phyloP scores from a whole-genome alignment of 2,329 filamentous ascomycete genomes.

The Aspergillus puulaauensis region DNA sequence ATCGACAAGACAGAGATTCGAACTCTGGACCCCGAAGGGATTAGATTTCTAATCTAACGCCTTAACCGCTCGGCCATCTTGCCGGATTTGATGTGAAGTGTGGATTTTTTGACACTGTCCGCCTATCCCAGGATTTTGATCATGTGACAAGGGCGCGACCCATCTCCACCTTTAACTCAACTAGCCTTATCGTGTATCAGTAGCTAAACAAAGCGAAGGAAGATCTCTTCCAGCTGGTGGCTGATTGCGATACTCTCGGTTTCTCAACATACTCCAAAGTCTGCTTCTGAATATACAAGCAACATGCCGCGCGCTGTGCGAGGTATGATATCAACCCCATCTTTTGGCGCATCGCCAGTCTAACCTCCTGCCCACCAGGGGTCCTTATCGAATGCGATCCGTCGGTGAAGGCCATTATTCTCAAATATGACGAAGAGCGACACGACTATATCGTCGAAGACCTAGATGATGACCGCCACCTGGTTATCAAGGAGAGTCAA shows the following conservation, averaged over 20 bases:
- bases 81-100: neutral
- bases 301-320: constrained; percentile 43
- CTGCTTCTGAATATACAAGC: neutral
- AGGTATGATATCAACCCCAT: constrained; percentile 25
- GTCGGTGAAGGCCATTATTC: constrained; percentile 50
- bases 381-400: constrained; percentile 50
- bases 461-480: constrained; percentile 45
- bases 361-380: constrained; percentile 28
- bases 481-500: constrained; percentile 49
- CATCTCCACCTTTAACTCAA: neutral
- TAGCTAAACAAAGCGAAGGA: neutral
- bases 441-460: constrained; percentile 51
- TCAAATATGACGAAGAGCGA: constrained; percentile 48
- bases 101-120: neutral
- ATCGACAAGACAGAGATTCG: constrained; percentile 16
- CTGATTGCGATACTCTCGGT: neutral
- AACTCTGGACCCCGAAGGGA: constrained; percentile 15
- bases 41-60: constrained; percentile 17
- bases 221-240: neutral
- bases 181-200: neutral
- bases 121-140: neutral
- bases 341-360: neutral
- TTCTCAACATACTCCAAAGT: neutral
- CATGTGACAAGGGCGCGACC: neutral
- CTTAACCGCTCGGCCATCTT: constrained; percentile 13